phyloP scores from a whole-genome alignment of 1,139 yeast genomes.

The Geotrichum europaeum region DNA sequence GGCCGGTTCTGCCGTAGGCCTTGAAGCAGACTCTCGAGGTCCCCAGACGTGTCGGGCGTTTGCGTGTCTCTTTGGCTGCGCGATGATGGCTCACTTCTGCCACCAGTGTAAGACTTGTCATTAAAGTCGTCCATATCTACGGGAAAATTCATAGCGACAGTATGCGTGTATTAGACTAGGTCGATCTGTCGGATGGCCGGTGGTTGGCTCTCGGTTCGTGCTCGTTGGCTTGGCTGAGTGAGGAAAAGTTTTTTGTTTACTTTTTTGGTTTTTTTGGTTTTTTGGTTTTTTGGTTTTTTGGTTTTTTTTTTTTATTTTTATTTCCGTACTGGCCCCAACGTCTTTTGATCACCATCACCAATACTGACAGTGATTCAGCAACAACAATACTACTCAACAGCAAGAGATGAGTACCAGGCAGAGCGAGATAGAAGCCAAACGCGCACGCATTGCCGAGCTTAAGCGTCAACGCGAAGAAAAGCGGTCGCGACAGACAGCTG shows the following conservation, averaged over 20 bases:
- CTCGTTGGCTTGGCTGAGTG: neutral
- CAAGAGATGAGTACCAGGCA: slow-evolving; percentile 28
- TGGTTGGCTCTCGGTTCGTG: neutral
- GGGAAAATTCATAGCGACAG: slow-evolving; percentile 3
- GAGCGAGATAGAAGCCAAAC: slow-evolving; percentile 43
- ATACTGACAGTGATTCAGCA: neutral
- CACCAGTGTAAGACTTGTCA: neutral
- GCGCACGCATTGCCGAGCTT: slow-evolving; percentile 43
- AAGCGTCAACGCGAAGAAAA: slow-evolving; percentile 34
- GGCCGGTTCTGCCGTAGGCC: slow-evolving; percentile 5
- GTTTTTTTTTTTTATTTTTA: neutral
- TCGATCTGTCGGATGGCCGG: neutral
- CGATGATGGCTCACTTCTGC: neutral
- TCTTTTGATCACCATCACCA: neutral
- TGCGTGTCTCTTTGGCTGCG: neutral
- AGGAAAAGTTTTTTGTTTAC: neutral
- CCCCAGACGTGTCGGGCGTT: neutral
- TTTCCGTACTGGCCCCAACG: neutral
- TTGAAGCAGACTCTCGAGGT: slow-evolving; percentile 6
- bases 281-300: neutral
- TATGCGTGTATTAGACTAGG: neutral
- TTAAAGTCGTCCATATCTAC: slow-evolving; percentile 10
- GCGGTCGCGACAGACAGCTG: slow-evolving; percentile 17
- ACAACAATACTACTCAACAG: neutral
- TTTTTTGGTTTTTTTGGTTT: neutral